Conservation (phyloP, 148 eudicot genomes). For the Chenopodium berlandieri region DNA sequence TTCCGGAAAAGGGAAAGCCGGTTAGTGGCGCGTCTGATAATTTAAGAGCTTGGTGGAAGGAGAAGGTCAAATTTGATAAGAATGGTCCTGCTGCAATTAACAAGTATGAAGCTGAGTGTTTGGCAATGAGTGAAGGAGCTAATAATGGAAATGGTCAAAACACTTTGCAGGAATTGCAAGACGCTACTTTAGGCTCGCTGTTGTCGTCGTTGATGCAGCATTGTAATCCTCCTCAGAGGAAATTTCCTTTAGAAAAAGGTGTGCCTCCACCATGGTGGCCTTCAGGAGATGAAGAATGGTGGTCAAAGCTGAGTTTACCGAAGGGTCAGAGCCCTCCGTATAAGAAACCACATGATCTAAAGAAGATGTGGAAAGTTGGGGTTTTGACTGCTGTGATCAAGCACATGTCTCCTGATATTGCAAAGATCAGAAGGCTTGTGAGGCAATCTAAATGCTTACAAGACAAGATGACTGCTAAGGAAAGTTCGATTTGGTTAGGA, state of each 20-base stretch:
- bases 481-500: constrained; percentile 89
- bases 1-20: constrained; percentile 98
- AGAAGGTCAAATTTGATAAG: constrained; percentile 91
- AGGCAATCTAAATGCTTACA: constrained; percentile 88
- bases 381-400: constrained; percentile 88
- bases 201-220: constrained; percentile 94
- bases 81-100: constrained; percentile 88
- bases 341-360: constrained; percentile 92
- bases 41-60: constrained; percentile 99
- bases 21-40: constrained; percentile 95
- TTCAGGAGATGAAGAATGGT: constrained; percentile 81
- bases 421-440: constrained; percentile 73
- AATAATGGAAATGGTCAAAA: constrained; percentile 53
- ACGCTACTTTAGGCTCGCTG: constrained; percentile 91
- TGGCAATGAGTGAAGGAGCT: constrained; percentile 41
- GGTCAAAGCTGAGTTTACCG: constrained; percentile 59
- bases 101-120: constrained; percentile 67
- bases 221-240: constrained; percentile 92
- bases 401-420: constrained; percentile 95
- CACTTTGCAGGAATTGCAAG: constrained; percentile 80
- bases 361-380: constrained; percentile 99
- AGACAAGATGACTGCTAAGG: constrained; percentile 98
- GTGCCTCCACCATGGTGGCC: constrained; percentile 98
- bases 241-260: constrained; percentile 82
- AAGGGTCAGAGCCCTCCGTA: constrained; percentile 75